These are phyloP conservation scores for Mimosa bimucronata DNA, from an alignment of 306 rosid genomes.

Conservation along the genomic window DNA sequence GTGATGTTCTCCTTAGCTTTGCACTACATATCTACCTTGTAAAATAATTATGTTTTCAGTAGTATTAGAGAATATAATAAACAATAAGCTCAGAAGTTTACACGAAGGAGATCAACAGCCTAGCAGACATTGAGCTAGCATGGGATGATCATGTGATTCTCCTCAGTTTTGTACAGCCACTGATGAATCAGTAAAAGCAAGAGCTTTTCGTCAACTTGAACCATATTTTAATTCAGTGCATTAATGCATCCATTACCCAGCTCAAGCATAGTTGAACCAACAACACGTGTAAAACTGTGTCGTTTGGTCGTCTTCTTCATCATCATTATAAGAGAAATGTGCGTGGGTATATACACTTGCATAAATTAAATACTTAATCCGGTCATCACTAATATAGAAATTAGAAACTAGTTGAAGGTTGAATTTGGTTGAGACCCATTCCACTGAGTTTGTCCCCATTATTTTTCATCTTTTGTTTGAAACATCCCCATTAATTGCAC, in stretches of 20 bases:
- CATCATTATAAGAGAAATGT: background rate
- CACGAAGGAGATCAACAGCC: background rate
- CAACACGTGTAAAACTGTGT: background rate
- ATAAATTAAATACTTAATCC: background rate
- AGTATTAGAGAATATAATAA: background rate
- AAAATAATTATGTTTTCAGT: background rate
- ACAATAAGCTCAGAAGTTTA: background rate
- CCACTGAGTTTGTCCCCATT: too few species aligned
- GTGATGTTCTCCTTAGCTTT: background rate
- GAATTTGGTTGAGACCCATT: too few species aligned
- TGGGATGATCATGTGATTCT: background rate
- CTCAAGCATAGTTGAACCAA: background rate
- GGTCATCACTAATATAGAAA: too few species aligned
- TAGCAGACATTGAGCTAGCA: background rate
- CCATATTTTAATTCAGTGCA: background rate
- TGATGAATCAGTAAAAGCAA: background rate
- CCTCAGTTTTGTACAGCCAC: background rate
- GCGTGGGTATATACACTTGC: background rate
- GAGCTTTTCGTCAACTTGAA: background rate
- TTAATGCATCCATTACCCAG: background rate
- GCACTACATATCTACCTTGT: background rate
- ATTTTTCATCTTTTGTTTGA: too few species aligned
- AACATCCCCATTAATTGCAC: too few species aligned
- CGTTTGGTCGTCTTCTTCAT: background rate
- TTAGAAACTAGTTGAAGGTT: too few species aligned